phyloP scores from a whole-genome alignment of 805 yeast genomes.

The Saturnispora gosingensis region DNA sequence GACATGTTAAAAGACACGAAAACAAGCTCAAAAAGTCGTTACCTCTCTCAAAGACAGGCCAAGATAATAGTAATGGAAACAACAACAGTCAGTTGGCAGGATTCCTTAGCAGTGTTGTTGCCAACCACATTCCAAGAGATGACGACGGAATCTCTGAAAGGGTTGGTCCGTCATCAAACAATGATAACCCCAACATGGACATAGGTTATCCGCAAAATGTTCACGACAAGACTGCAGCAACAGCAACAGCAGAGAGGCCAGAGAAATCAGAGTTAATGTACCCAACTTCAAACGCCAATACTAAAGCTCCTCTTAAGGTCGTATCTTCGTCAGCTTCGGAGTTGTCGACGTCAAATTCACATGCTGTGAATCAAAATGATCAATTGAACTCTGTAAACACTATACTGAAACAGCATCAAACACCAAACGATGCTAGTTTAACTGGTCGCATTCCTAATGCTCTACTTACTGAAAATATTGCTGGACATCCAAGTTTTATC shows the following conservation, averaged over 20 bases:
- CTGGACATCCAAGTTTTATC: constrained; percentile 16
- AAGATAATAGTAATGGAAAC: background rate
- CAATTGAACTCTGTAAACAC: background rate
- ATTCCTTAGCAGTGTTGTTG: constrained; percentile 10
- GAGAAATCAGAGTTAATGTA: background rate
- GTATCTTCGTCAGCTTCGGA: background rate
- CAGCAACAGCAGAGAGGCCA: background rate
- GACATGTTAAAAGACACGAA: constrained; percentile 39
- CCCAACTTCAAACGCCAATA: background rate
- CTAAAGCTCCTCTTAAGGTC: background rate
- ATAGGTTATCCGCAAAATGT: background rate
- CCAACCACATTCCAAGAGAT: constrained; percentile 1
- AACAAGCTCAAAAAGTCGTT: constrained; percentile 7
- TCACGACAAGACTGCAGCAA: background rate
- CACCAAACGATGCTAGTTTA: background rate
- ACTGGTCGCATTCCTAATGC: background rate
- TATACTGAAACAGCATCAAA: background rate
- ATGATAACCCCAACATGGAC: background rate
- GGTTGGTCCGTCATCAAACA: background rate
- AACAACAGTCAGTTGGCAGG: background rate
- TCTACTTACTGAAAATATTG: background rate
- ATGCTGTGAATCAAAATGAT: background rate
- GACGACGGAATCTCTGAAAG: background rate
- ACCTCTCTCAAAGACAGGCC: background rate
- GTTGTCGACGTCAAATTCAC: background rate